Base-by-base conservation (phyloP, 345 rosid species). In the Eutrema yunnanense region DNA sequence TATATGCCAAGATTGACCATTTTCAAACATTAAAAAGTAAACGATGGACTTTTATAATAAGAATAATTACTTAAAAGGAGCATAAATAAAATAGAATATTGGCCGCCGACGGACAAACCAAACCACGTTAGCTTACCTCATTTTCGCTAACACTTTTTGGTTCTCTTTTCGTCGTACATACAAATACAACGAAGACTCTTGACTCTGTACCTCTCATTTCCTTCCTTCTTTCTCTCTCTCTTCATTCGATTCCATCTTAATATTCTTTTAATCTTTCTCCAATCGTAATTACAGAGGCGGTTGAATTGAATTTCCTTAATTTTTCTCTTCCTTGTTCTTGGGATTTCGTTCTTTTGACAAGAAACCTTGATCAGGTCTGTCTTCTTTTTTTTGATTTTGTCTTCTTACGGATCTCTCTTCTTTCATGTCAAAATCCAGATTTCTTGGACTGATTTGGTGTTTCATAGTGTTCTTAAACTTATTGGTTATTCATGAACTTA, bases 121-220 rank as follows among this genome's bases (percentile, higher is more conserved):
- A 70, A 70, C 40, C 75, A 76, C 80, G 80, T 76, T 76, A 64
- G 80, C 72, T 76, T 57, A 71, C 67, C 80, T 76, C 80, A 76
- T 76, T 64, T 71, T 76, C 72, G 80, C 72, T 56, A 41, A 63
- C 40, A 47, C 67, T 61, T 61, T 43, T 22, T 62, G 55, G 30
- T 48, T 64, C 36, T 13, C 19, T 62, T 58, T 60, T 32, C 30
- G 14, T 43, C 61, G 2, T 30, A 67, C 71, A 51, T 55, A 56
- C 22, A 19, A 19, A 19, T 19, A 19, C 53, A 69, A 36, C 33
- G 41, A 11, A 40, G 36, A 47, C 73, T 66, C 67, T 19, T 51
- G 65, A 62, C 79, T 68, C 63, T 69, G 59, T 54, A 69, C 79
- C 74, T 74, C 78, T 74, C 78, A n/a, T 71, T 60, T 16, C 29